Evolutionary conservation across 805 yeast species (phyloP), one percentile per base, ranked within the genome.

Genomic region (Cephaloascus albidus): DNA sequence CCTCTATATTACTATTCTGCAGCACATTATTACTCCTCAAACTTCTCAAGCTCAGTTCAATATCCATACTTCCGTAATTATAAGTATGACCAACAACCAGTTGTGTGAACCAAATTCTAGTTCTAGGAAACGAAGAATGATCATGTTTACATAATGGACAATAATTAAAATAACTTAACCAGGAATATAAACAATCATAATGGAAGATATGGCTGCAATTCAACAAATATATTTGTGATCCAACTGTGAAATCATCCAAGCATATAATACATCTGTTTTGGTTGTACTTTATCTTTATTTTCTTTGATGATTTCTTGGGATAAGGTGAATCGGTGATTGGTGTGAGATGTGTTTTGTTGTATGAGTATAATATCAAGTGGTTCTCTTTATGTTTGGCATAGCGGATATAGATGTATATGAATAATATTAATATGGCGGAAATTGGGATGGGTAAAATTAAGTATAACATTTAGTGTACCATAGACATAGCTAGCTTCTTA

Each of bases 81-180:
- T n/a, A n/a, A n/a, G n/a, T n/a, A n/a, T n/a, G n/a, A n/a, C n/a
- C n/a, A n/a, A n/a, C n/a, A n/a, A n/a, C n/a, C n/a, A n/a, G n/a
- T n/a, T n/a, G n/a, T n/a, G n/a, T n/a, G n/a, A n/a, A n/a, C n/a
- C n/a, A n/a, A n/a, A n/a, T n/a, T n/a, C n/a, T n/a, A n/a, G n/a
- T n/a, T n/a, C n/a, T n/a, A n/a, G n/a, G n/a, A n/a, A n/a, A n/a
- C n/a, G n/a, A n/a, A n/a, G n/a, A n/a, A n/a, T n/a, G n/a, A n/a
- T n/a, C n/a, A n/a, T n/a, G n/a, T n/a, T 66, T 66, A 45, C 72
- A 66, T 41, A 66, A 55, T 1, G 72, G 72, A 45, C 72, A 66
- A 37, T 68, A 49, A 35, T 57, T 53, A 48, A 66, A 67, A 46
- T 65, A 62, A 18, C 66, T 58, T 35, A 67, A 53, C 72, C 72